These are phyloP conservation scores for Didymella keratinophila DNA, from an alignment of 2,329 filamentous ascomycete genomes.

Conservation along the genomic window DNA sequence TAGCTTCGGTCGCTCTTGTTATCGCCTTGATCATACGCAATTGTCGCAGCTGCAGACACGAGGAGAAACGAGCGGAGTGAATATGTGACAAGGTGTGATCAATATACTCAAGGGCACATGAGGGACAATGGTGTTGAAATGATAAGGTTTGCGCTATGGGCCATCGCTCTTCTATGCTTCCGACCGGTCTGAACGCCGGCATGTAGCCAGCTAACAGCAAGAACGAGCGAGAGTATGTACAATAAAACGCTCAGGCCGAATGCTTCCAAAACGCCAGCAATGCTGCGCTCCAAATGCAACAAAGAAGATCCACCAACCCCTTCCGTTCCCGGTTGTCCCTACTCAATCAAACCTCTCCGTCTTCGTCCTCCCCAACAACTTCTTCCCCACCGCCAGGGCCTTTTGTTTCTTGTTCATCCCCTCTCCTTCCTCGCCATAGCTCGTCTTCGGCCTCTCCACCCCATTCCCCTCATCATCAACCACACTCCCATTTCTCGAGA, in stretches of 20 bases:
- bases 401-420: slow-evolving; percentile 20
- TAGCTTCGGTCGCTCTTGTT: too few species aligned
- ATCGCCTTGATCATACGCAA: too few species aligned
- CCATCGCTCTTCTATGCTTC: not conserved
- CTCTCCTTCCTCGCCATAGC: slow-evolving; percentile 5
- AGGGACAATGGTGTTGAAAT: too few species aligned
- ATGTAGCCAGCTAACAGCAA: too few species aligned
- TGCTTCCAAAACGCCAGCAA: too few species aligned
- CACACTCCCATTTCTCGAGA: slow-evolving; percentile 8
- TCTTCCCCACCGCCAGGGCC: slow-evolving; percentile 13
- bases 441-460: slow-evolving; percentile 7
- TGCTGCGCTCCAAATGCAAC: slow-evolving; percentile 6
- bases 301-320: not conserved
- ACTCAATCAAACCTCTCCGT: slow-evolving; percentile 4
- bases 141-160: too few species aligned
- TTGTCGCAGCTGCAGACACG: too few species aligned
- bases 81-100: too few species aligned
- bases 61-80: too few species aligned
- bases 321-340: not conserved
- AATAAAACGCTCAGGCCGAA: too few species aligned
- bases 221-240: too few species aligned
- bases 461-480: slow-evolving; percentile 1
- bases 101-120: too few species aligned
- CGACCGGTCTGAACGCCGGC: not conserved
- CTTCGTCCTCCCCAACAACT: slow-evolving; percentile 11